A percentile compares a stretch with the other conserved stretches of the same genome.
These are phyloP conservation scores for Prunus mira DNA, from an alignment of 306 rosid species.

Conservation along the genomic window DNA sequence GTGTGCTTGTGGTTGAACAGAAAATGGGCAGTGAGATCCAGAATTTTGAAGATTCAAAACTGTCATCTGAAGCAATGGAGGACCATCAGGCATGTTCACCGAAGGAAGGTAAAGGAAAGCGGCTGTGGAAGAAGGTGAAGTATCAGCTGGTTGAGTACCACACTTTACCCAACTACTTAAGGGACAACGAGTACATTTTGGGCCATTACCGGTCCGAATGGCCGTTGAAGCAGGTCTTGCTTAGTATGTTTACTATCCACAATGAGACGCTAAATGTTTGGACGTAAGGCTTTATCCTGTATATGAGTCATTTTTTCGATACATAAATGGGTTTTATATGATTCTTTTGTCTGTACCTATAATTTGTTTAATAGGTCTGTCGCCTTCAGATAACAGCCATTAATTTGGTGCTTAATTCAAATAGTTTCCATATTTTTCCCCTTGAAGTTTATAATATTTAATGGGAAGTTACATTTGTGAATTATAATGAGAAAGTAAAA, in stretches of 20 bases:
- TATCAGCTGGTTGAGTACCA: constrained; percentile 95
- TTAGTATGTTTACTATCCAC: constrained; percentile 82
- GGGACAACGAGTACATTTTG: constrained; percentile 82
- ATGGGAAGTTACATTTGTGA: neutral
- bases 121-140: constrained; percentile 86
- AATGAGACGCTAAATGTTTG: constrained; percentile 97
- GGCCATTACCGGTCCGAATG: constrained; percentile 86
- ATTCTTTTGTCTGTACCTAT: neutral
- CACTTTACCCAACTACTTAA: constrained; percentile 69
- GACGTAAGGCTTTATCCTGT: constrained; percentile 62
- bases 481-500: neutral
- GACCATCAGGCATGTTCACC: constrained; percentile 15
- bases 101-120: constrained; percentile 62
- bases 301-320: neutral
- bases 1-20: constrained; percentile 20
- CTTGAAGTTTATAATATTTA: neutral
- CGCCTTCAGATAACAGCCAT: neutral
- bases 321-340: neutral
- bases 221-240: constrained; percentile 83
- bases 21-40: constrained; percentile 21
- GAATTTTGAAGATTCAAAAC: constrained; percentile 20
- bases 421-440: neutral
- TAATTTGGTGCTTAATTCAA: neutral
- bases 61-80: constrained; percentile 36
- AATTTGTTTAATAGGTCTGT: neutral